Percentiles rank a stretch among this genome's conserved stretches.
Evolutionary conservation across 2,329 filamentous ascomycete genomes (phyloP).

Genomic region (Dothiorella sarmentorum): DNA sequence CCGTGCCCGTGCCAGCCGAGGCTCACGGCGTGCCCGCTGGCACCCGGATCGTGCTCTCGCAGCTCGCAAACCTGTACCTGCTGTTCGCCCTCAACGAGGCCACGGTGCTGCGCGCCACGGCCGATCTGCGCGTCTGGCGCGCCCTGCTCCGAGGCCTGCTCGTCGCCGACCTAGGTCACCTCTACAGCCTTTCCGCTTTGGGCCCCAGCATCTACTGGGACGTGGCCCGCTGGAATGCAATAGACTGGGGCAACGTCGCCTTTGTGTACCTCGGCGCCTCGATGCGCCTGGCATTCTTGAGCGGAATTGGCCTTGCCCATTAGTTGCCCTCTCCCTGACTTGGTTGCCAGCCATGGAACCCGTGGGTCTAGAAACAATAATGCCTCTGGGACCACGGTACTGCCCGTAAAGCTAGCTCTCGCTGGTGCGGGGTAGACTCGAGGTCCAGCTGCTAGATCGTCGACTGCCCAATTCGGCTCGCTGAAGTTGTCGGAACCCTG

Average conservation of each 20-base stretch:
- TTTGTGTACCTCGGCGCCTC: constrained; percentile 66
- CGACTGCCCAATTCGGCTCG: not conserved
- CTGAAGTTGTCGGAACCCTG: too few species aligned
- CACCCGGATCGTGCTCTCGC: constrained; percentile 66
- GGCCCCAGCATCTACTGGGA: constrained; percentile 64
- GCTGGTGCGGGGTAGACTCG: not conserved
- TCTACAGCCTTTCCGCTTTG: constrained; percentile 61
- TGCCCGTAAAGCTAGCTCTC: not conserved
- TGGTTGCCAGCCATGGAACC: constrained; percentile 4
- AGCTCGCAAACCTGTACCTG: constrained; percentile 75
- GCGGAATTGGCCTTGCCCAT: constrained; percentile 45
- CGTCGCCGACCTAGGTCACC: constrained; percentile 72
- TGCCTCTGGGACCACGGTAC: not conserved
- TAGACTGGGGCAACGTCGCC: constrained; percentile 65
- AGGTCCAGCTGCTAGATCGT: not conserved
- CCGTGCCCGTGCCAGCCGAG: constrained; percentile 40
- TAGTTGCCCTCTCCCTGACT: constrained; percentile 4
- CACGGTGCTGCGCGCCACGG: constrained; percentile 66
- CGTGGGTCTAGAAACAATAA: not conserved
- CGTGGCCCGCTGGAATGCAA: constrained; percentile 60
- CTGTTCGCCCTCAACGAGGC: constrained; percentile 76
- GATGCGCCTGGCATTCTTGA: constrained; percentile 25
- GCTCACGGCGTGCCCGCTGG: constrained; percentile 50
- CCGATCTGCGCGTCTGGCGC: constrained; percentile 67
- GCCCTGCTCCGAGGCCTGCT: constrained; percentile 64